phyloP scores from a whole-genome alignment of 2,329 filamentous ascomycete species.

The Orbilia quercus region DNA sequence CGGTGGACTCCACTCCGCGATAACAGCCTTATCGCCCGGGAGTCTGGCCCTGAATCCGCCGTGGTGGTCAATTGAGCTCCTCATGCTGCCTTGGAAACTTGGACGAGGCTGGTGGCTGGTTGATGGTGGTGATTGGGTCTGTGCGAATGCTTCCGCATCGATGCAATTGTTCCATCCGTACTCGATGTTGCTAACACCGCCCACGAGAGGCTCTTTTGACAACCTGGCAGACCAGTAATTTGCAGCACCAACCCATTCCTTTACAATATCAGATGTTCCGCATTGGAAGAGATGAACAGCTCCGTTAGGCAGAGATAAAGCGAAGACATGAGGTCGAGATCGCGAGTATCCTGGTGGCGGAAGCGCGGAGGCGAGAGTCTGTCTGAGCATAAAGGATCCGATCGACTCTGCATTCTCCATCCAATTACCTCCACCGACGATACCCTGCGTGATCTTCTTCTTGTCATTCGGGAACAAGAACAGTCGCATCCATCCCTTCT shows the following conservation, averaged over 20 bases:
- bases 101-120: conserved; percentile 56
- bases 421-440: conserved; percentile 97
- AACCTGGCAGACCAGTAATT: conserved; percentile 98
- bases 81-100: conserved; percentile 60
- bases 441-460: conserved; percentile 74
- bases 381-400: conserved; percentile 85
- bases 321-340: conserved; percentile 90
- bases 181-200: conserved; percentile 95
- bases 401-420: conserved; percentile 93
- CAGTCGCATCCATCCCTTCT: conserved; percentile 91
- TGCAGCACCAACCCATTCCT: conserved; percentile 91
- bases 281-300: conserved; percentile 99
- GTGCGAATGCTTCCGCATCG: conserved; percentile 61
- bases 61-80: conserved; percentile 73
- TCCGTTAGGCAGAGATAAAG: conserved; percentile 87
- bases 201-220: conserved; percentile 90
- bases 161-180: conserved; percentile 94
- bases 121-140: conserved; percentile 59
- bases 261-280: conserved; percentile 91
- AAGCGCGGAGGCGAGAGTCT: conserved; percentile 89
- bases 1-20: conserved; percentile 89
- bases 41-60: conserved; percentile 73
- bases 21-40: conserved; percentile 83
- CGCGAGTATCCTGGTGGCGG: conserved; percentile 94
- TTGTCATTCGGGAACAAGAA: conserved; percentile 92